phyloP scores from a whole-genome alignment of 805 yeast genomes.

The Kodamaea leandrae region DNA sequence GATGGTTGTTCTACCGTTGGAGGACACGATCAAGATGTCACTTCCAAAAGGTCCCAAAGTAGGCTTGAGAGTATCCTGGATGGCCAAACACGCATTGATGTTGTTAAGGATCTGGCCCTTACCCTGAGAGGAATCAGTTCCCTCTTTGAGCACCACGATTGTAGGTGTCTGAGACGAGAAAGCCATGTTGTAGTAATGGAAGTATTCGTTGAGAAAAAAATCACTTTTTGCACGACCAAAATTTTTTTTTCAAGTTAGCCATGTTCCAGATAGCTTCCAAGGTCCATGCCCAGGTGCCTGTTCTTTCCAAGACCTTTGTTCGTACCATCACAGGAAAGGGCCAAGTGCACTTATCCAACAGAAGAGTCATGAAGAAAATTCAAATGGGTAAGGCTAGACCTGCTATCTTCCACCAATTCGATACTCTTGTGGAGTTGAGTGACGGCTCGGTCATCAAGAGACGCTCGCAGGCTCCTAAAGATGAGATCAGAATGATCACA shows the following conservation, averaged over 20 bases:
- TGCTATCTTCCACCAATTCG: slow-evolving; percentile 87
- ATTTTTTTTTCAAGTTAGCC: neutral
- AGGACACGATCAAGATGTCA: slow-evolving; percentile 84
- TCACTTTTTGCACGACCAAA: no score
- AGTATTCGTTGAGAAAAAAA: neutral
- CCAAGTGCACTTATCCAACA: slow-evolving; percentile 42
- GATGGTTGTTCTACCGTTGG: slow-evolving; percentile 84
- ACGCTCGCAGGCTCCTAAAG: slow-evolving; percentile 84
- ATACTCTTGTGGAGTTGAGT: slow-evolving; percentile 82
- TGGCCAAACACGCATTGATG: slow-evolving; percentile 95
- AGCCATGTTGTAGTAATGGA: slow-evolving; percentile 57
- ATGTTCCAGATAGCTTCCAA: no score
- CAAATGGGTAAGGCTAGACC: slow-evolving; percentile 86
- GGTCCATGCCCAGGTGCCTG: no score
- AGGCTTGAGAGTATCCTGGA: slow-evolving; percentile 91
- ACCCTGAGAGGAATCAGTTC: slow-evolving; percentile 97
- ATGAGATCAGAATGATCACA: slow-evolving; percentile 76
- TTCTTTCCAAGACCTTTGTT: slow-evolving; percentile 9
- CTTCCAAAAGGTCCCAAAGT: slow-evolving; percentile 98
- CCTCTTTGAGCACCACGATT: slow-evolving; percentile 96
- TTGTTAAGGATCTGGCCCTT: slow-evolving; percentile 92
- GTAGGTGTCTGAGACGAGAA: slow-evolving; percentile 95
- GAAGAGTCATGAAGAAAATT: slow-evolving; percentile 69
- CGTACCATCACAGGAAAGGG: slow-evolving; percentile 23
- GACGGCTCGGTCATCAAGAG: slow-evolving; percentile 90